These are phyloP conservation scores for Gymnopus androsaceus DNA, from an alignment of 1,284 basidiomycete species.

Conservation along the genomic window DNA sequence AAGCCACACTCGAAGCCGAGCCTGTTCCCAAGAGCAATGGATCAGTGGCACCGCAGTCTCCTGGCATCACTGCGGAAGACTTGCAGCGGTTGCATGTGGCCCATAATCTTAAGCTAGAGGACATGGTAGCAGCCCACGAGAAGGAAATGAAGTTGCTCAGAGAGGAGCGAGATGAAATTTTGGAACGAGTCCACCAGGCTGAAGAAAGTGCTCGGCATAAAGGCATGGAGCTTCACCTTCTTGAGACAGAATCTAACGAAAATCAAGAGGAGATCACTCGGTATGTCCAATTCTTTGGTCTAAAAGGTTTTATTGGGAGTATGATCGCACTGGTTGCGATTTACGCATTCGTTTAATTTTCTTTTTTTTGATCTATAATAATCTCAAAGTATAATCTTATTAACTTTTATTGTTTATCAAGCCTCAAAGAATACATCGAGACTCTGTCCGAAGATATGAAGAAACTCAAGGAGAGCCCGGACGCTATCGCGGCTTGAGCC, in stretches of 20 bases:
- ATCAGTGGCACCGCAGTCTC: conserved; percentile 40
- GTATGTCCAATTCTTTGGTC: conserved; percentile 68
- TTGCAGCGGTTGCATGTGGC: conserved; percentile 75
- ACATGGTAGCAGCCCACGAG: conserved; percentile 73
- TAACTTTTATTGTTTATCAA: conserved; percentile 37
- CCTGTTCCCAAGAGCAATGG: conserved; percentile 60
- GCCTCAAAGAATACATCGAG: conserved; percentile 68
- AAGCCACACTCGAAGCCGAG: conserved; percentile 53
- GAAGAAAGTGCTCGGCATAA: conserved; percentile 65
- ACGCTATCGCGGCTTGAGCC: conserved; percentile 19
- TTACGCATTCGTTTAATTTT: conserved; percentile 50
- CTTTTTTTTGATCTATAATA: conserved; percentile 25
- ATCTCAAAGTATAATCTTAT: conserved; percentile 36
- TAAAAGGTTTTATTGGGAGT: conserved; percentile 58
- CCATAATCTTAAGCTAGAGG: conserved; percentile 78
- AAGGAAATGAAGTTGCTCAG: conserved; percentile 57
- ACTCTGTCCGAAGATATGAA: conserved; percentile 41
- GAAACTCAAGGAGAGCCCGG: conserved; percentile 29
- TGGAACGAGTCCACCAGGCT: conserved; percentile 54
- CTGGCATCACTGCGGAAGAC: conserved; percentile 70
- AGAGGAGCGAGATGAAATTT: conserved; percentile 63
- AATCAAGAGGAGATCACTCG: conserved; percentile 70
- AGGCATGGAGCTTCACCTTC: conserved; percentile 76
- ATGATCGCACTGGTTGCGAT: conserved; percentile 58
- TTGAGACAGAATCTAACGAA: conserved; percentile 78